Conservation (phyloP, 2,329 filamentous ascomycete species). For the Claviceps arundinis region DNA sequence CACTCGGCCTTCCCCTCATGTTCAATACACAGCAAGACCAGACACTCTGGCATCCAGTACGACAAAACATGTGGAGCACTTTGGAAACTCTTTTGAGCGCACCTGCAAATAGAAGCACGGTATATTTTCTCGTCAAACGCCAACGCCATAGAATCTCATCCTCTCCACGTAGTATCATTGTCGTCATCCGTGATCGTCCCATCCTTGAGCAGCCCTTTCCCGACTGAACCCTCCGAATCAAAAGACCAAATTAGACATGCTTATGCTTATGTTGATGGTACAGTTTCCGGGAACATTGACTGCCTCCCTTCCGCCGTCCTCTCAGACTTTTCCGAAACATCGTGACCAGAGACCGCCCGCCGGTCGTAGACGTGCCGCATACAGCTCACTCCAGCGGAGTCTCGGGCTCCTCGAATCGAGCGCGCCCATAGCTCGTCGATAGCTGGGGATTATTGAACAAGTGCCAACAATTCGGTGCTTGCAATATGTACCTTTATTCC, state of each 20-base stretch:
- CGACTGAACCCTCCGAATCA: not conserved
- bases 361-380: not conserved
- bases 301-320: not conserved
- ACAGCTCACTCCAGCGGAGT: not conserved
- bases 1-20: too few relatives aligned
- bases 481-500: constrained; percentile 48
- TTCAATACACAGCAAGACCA: too few relatives aligned
- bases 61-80: too few relatives aligned
- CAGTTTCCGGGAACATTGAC: not conserved
- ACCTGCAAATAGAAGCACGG: too few relatives aligned
- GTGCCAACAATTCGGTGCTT: constrained; percentile 66
- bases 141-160: constrained; percentile 1
- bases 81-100: too few relatives aligned
- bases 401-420: constrained; percentile 27
- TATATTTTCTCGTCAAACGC: too few relatives aligned
- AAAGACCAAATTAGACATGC: not conserved
- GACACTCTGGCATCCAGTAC: too few relatives aligned
- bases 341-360: not conserved
- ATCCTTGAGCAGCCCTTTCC: not conserved
- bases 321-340: not conserved
- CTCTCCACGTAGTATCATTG: not conserved
- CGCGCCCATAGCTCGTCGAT: constrained; percentile 22
- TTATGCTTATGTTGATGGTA: not conserved
- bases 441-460: constrained; percentile 40
- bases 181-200: not conserved